Base-by-base conservation (phyloP, 768 basidiomycete genomes). In the Leccinellum luteum region DNA sequence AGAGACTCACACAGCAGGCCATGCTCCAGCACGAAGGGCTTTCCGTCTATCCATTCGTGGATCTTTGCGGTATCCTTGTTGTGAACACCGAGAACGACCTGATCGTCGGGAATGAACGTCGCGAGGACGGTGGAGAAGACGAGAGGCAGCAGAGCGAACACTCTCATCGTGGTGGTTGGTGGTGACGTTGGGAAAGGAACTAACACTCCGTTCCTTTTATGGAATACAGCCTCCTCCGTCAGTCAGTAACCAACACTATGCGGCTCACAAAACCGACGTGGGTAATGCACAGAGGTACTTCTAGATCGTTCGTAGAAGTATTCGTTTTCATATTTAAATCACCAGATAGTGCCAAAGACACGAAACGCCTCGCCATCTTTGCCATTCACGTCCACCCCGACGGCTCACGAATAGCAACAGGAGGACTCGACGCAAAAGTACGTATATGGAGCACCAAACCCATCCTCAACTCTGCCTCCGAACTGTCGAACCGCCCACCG, bases 361-460 rank as follows among this genome's bases (percentile, higher is more conserved):
- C 73, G 52, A 93, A 92, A 64, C 81, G 85, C 45, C 78, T 89
- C 21, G 88, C 92, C 21, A 94, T 98, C 64, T 98, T 94, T 78
- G 90, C 92, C 8, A 84, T 96, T 19, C 89, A 93, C 64, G 92
- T 97, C 10, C 95, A 98, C 66, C 96, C 96, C 0, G 96, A 99
- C 67, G 92, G 92, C 60, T 94, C 92, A 19, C 85, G 96, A 17
- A 89, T 99, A 64, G 96, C 97, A n/a, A 99, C 96, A 1, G 97
- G 94, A 28, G 94, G 95, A 2, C 80, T 99, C 54, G 96, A 99
- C 72, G 89, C 92, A 41, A 95, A 94, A 77, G 86, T 99, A 59
- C 89, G 94, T 50, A 92, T 99, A 74, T 99, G 96, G 96, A 91
- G 90, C 60, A 98, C 97, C 1, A 87, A 91, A 60, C 95, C 97